These are phyloP conservation scores for Barnettozyma salicaria DNA, from an alignment of 805 yeast genomes.

Conservation along the genomic window DNA sequence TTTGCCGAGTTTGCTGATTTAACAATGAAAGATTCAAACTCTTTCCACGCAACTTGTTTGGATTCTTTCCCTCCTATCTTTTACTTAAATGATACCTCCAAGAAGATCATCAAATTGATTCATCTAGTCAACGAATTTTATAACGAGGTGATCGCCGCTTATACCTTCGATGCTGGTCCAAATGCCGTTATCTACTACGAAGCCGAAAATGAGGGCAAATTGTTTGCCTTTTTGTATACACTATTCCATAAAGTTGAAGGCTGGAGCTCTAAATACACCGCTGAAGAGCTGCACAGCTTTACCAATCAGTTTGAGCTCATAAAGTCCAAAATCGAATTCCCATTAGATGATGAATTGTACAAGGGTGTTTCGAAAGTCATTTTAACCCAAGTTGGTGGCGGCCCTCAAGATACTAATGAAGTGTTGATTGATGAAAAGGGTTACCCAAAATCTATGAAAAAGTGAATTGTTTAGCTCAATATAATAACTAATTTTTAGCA, in stretches of 20 bases:
- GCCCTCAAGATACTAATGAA: conserved; percentile 62
- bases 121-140: conserved; percentile 65
- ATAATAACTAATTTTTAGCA: no score
- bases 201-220: conserved; percentile 62
- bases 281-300: conserved; percentile 26
- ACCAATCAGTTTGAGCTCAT: conserved; percentile 24
- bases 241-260: conserved; percentile 58
- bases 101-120: conserved; percentile 68
- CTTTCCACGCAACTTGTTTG: conserved; percentile 96
- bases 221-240: conserved; percentile 63
- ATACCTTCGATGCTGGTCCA: conserved; percentile 99
- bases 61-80: conserved; percentile 96
- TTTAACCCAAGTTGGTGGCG: conserved; percentile 80
- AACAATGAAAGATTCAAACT: conserved; percentile 95
- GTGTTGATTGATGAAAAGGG: conserved; percentile 58
- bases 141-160: conserved; percentile 71
- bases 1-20: conserved; percentile 78
- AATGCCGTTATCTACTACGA: conserved; percentile 93
- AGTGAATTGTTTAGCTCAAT: no score
- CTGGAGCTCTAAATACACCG: conserved; percentile 48
- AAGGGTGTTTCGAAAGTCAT: conserved; percentile 80
- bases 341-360: conserved; percentile 45
- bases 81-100: conserved; percentile 87
- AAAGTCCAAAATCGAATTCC: conserved; percentile 30
- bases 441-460: conserved; percentile 46